These are phyloP conservation scores for Boletus pseudo-olivaceus DNA, from an alignment of 768 basidiomycete genomes.

Conservation along the genomic window DNA sequence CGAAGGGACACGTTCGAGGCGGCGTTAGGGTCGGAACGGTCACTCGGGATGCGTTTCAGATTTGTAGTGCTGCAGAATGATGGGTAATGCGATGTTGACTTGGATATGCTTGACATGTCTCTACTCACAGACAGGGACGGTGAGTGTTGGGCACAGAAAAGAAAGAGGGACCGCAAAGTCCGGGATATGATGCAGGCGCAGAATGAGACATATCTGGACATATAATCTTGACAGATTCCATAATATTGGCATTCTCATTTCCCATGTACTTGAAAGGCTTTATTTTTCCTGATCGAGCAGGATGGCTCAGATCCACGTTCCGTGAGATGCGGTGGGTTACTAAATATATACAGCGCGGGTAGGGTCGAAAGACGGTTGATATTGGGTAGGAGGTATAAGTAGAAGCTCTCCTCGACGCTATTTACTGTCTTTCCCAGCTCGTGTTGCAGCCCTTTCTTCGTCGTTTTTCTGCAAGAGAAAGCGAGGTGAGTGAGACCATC, in stretches of 20 bases:
- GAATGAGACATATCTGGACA: constrained; percentile 9
- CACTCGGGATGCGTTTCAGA: constrained; percentile 17
- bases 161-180: constrained; percentile 33
- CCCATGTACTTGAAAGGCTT: constrained; percentile 1
- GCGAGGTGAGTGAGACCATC: too few species aligned
- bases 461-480: constrained; percentile 53
- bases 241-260: constrained; percentile 8
- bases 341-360: constrained; percentile 14
- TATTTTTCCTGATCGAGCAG: constrained; percentile 16
- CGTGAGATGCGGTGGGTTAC: constrained; percentile 20
- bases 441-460: constrained; percentile 39
- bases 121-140: too few species aligned
- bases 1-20: constrained; percentile 16
- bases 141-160: too few species aligned
- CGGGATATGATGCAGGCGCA: constrained; percentile 18
- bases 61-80: background rate
- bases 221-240: constrained; percentile 12
- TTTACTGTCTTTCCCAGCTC: constrained; percentile 27
- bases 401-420: constrained; percentile 24
- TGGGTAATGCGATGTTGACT: constrained; percentile 8
- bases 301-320: constrained; percentile 18
- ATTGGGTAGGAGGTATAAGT: constrained; percentile 11
- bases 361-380: constrained; percentile 9
- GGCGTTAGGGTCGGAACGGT: constrained; percentile 17
- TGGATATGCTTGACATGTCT: constrained; percentile 2